Evolutionary conservation across 306 rosid species (phyloP).

Genomic region (Potentilla sterilis): DNA sequence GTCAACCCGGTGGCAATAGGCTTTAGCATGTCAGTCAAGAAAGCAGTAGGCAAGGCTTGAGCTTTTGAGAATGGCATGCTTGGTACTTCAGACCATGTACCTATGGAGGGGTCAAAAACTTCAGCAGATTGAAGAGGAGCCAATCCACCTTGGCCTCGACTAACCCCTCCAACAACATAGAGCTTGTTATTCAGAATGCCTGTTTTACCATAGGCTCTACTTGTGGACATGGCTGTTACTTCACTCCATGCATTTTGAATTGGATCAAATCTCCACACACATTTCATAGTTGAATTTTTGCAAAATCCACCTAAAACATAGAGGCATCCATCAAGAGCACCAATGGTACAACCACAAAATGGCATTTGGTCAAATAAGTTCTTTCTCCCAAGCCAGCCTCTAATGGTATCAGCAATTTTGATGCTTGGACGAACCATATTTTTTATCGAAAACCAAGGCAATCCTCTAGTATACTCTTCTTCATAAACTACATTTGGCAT

Average conservation of each 20-base stretch:
- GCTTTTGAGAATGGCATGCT: conserved; percentile 96
- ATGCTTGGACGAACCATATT: conserved; percentile 66
- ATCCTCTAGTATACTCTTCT: conserved; percentile 53
- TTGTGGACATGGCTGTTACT: conserved; percentile 67
- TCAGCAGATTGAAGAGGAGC: conserved; percentile 93
- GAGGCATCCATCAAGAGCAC: conserved; percentile 78
- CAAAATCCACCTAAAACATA: conserved; percentile 94
- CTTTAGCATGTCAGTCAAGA: conserved; percentile 82
- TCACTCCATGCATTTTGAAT: conserved; percentile 65
- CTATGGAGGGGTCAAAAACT: conserved; percentile 71
- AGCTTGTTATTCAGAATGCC: conserved; percentile 78
- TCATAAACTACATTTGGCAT: conserved; percentile 63
- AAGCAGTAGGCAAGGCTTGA: conserved; percentile 65
- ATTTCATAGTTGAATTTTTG: conserved; percentile 67
- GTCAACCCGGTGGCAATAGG: conserved; percentile 92
- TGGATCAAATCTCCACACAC: conserved; percentile 80
- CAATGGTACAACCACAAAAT: conserved; percentile 82
- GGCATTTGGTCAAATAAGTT: conserved; percentile 80
- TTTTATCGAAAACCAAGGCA: conserved; percentile 65
- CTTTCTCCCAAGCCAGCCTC: conserved; percentile 80
- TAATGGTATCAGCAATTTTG: conserved; percentile 68
- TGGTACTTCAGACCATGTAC: conserved; percentile 71
- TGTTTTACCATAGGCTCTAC: conserved; percentile 90
- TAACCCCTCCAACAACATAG: conserved; percentile 94
- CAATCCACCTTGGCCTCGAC: conserved; percentile 74